A percentile compares a stretch with the other conserved stretches of the same genome.
Evolutionary conservation across 306 rosid genomes (phyloP).

Genomic region (Alnus glutinosa): DNA sequence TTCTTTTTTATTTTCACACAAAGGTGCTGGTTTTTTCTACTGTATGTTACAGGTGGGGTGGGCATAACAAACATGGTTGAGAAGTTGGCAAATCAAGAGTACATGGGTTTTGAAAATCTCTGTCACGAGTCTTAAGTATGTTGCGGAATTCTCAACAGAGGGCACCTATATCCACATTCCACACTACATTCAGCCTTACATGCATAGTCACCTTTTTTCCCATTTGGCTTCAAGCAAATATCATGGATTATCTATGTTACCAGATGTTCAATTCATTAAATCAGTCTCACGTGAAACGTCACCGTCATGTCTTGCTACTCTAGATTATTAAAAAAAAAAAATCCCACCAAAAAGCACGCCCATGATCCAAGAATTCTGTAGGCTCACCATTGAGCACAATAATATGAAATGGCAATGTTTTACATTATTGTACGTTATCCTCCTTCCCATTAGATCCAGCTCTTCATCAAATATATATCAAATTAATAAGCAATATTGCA

Average conservation of each 20-base stretch:
- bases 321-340: too few relatives aligned
- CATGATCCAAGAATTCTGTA: too few relatives aligned
- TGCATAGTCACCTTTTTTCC: constrained; percentile 24
- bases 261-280: constrained; percentile 21
- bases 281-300: constrained; percentile 13
- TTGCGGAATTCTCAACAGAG: neutral
- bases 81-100: constrained; percentile 69
- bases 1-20: neutral
- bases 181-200: constrained; percentile 19
- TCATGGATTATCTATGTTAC: constrained; percentile 17
- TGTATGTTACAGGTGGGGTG: constrained; percentile 59
- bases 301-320: neutral
- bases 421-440: neutral
- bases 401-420: neutral
- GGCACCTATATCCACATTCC: neutral
- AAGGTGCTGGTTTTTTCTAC: constrained; percentile 5
- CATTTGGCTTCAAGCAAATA: constrained; percentile 27
- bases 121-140: constrained; percentile 41
- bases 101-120: constrained; percentile 77
- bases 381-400: constrained; percentile 1
- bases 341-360: too few relatives aligned
- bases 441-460: neutral
- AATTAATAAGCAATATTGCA: neutral
- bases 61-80: constrained; percentile 70
- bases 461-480: neutral